phyloP scores from a whole-genome alignment of 2,329 filamentous ascomycete species.

The Claviceps sp. region DNA sequence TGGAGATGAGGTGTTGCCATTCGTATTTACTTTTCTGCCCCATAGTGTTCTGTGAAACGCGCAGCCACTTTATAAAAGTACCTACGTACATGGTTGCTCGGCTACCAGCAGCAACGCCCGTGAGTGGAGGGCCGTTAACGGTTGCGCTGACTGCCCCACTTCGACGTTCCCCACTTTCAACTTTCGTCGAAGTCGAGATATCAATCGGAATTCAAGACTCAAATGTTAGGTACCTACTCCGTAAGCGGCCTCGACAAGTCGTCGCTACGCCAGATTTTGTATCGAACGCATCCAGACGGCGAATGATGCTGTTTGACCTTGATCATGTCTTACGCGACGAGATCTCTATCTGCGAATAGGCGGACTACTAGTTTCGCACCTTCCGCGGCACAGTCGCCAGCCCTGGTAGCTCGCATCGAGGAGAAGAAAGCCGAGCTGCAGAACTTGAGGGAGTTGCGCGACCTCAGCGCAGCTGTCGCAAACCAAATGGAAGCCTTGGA shows the following conservation, averaged over 20 bases:
- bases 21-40: conserved; percentile 20
- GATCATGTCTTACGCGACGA: conserved; percentile 42
- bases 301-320: background rate
- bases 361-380: conserved; percentile 43
- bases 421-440: conserved; percentile 79
- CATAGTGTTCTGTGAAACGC: conserved; percentile 6
- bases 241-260: background rate
- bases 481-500: conserved; percentile 73
- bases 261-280: background rate
- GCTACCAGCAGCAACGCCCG: conserved; percentile 10
- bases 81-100: conserved; percentile 15
- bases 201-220: too few species aligned
- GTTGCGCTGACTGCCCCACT: conserved; percentile 14
- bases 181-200: background rate
- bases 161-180: background rate
- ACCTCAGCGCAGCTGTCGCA: conserved; percentile 65
- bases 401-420: conserved; percentile 60
- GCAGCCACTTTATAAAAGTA: conserved; percentile 7
- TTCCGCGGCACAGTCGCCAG: conserved; percentile 49
- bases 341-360: conserved; percentile 51
- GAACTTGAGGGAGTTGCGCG: conserved; percentile 61
- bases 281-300: background rate
- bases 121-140: conserved; percentile 9
- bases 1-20: conserved; percentile 15
- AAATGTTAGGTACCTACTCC: too few species aligned